Base-by-base conservation (phyloP, 305 asterid species). In the Solanum hybrid region DNA sequence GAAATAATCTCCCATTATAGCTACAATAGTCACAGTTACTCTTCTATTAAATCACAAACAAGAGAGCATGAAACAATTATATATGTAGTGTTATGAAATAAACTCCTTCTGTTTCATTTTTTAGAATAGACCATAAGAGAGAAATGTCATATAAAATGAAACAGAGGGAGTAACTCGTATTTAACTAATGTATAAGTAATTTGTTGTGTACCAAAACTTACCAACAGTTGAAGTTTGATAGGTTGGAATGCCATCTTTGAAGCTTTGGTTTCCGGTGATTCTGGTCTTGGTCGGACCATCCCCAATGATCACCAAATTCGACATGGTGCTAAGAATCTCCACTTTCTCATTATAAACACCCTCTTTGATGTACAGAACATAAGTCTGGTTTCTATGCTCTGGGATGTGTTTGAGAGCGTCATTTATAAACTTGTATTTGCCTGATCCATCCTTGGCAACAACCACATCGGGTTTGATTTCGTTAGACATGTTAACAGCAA, bases 1-100 rank as follows among this genome's bases (percentile, higher is more conserved):
- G 95, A 97, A 97, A 36, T 89, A 89, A 68, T 97, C 99, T 57
- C 95, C 98, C 20, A 92, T 93, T 72, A 97, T 94, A 37, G 95
- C 98, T 96, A 91, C 92, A 90, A 85, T 85, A 85, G 45, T 85
- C 76, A 85, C 77, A 85, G 22, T 45, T 15, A 85, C 34, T 83
- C 31, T 85, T 89, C 36, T 75, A 70, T 68, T 34, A 72, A 72
- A 24, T 39, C 72, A 14, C 65, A 87, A 38, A 79, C 76, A 73
- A 83, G 68, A 83, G 24, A 27, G 32, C 22, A 86, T 20, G 13
- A n/a, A 89, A 32, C 38, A 45, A 34, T 79, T 79, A 34, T 79
- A n/a, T 22, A 34, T 10, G 51, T 79, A 34, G 45, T 78, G 84
- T 78, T 33, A 20, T 78, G 83, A 78, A 78, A 79, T 79, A 10